Percentiles rank a stretch among this genome's conserved stretches.
These are phyloP conservation scores for Azolla pinnata DNA, from an alignment of 75 land plant genomes.

Conservation along the genomic window DNA sequence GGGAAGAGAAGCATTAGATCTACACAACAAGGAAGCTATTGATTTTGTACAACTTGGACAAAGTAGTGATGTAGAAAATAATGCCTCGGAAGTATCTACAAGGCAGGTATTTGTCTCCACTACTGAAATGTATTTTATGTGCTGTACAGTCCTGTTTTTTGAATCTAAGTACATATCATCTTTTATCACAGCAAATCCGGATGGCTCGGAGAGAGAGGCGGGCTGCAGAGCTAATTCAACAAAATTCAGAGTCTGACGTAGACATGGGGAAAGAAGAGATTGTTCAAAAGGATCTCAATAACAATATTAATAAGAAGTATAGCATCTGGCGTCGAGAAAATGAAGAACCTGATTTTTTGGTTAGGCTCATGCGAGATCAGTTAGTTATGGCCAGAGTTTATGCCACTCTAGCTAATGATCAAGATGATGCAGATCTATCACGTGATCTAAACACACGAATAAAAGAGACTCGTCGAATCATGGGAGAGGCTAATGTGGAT, in stretches of 20 bases:
- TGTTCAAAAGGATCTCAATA: constrained; percentile 50
- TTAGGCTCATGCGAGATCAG: constrained; percentile 66
- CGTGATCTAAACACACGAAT: constrained; percentile 47
- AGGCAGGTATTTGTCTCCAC: constrained; percentile 5
- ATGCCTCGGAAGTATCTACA: background rate
- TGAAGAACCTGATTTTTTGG: constrained; percentile 73
- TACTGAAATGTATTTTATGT: constrained; percentile 6
- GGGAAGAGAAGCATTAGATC: constrained; percentile 1
- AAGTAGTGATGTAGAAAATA: background rate
- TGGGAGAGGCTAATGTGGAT: constrained; percentile 44
- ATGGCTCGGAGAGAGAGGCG: constrained; percentile 54
- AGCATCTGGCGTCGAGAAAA: constrained; percentile 85
- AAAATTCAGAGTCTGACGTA: constrained; percentile 47
- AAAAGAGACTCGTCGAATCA: constrained; percentile 39
- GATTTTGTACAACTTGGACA: background rate
- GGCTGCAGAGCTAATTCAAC: constrained; percentile 53
- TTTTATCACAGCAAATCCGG: constrained; percentile 49
- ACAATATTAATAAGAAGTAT: constrained; percentile 68
- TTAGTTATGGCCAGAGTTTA: constrained; percentile 48
- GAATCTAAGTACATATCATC: background rate
- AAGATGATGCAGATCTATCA: constrained; percentile 21
- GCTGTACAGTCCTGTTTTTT: background rate
- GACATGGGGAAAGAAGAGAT: constrained; percentile 72
- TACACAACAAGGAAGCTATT: background rate
- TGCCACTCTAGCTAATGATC: constrained; percentile 23